Evolutionary conservation across 352 stramenopile species (phyloP), one percentile per base, ranked within the genome.

Genomic region (Globisporangium carolinianum): DNA sequence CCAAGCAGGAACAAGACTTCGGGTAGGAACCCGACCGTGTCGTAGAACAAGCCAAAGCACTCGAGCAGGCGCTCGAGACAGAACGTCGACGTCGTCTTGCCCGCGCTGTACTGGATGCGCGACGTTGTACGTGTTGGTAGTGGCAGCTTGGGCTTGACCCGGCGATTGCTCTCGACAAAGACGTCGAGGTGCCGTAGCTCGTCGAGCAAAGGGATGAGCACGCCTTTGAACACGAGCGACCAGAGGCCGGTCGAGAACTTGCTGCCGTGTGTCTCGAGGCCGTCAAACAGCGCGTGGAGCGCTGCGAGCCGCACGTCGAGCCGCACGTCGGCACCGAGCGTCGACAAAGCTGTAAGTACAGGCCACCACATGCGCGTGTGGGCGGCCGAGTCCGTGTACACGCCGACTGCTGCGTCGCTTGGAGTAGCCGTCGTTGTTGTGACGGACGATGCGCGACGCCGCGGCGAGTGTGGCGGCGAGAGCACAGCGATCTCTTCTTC

Each of bases 291-390:
- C 1, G 73, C 76, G 35, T 89, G 61, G 4, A 97, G 58, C 6
- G 86, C 86, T 15, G 73, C 68, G 4, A 89, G 63, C 14, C 89
- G 85, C 42, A 99, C 79, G n/a, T 95, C 76, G 12, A 95, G 66
- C 35, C 96, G 90, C 10, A 74, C 69, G 60, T 99, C 95, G 1
- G 85, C 87, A 57, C 98, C 89, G 12, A 97, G 76, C 37, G 89
- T 93, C 0, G 91, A 97, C n/a, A 99, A 71, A 32, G 96, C 97
- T 6, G 98, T 95, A 50, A 99, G 71, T 48, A 99, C 88, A 0
- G 97, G 97, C 97, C 96, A 99, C 83, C 79, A 91, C 63, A 90
- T 79, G 18, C 82, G 71, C 12, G 75, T 92, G 65, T 91, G 84
- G 3, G 69, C 65, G 10, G 76, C 66, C 0, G 75, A 86, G 63